A percentile compares a stretch with the other conserved stretches of the same genome.
Evolutionary conservation across 1,284 basidiomycete species (phyloP).

Genomic region (Leccinum insolens): DNA sequence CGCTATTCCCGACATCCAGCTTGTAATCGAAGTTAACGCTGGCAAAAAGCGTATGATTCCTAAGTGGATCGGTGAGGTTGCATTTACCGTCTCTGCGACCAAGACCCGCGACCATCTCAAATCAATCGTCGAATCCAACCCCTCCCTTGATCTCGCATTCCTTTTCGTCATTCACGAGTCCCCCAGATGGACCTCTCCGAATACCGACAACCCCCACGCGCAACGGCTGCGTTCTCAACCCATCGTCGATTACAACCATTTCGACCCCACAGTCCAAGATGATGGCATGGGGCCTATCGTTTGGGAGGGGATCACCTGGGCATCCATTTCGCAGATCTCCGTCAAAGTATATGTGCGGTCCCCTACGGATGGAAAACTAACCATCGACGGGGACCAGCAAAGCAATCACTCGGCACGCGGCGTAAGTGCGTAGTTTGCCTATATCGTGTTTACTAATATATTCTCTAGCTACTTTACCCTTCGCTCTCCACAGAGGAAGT

Average conservation of each 20-base stretch:
- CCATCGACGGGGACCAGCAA: background rate
- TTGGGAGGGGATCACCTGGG: background rate
- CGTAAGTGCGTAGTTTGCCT: background rate
- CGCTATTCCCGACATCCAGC: background rate
- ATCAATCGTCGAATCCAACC: background rate
- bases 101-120: background rate
- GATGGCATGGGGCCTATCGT: background rate
- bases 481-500: background rate
- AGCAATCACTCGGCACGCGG: background rate
- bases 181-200: background rate
- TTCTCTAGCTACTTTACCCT: background rate
- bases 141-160: background rate
- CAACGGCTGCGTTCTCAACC: background rate
- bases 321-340: background rate
- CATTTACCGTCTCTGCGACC: background rate
- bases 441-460: background rate
- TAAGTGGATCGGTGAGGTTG: background rate
- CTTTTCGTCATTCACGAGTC: background rate
- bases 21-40: background rate
- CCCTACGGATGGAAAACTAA: background rate
- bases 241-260: background rate
- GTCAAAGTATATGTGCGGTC: background rate
- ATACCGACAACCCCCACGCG: background rate
- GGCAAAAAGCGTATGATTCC: background rate
- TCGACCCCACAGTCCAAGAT: background rate